A percentile compares a stretch with the other conserved stretches of the same genome.
These are phyloP conservation scores for Prototheca wickerhamii DNA, from an alignment of 163 green algal species.

Conservation along the genomic window DNA sequence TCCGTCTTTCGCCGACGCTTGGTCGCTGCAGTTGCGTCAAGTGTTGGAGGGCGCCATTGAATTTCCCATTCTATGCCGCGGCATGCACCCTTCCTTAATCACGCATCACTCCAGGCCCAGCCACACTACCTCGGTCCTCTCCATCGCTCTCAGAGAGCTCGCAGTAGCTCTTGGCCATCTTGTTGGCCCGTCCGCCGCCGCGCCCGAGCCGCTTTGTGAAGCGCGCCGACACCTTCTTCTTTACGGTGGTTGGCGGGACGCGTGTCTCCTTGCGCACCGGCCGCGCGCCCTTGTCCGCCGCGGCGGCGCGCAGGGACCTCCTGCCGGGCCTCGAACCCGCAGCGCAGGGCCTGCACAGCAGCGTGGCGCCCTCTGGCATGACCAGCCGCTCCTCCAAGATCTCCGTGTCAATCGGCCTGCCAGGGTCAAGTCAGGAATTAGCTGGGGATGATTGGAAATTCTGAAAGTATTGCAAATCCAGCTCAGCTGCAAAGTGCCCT, in stretches of 20 bases:
- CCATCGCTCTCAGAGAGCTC: not conserved
- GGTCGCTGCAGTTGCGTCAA: not conserved
- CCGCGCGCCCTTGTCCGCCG: no score
- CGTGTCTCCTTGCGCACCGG: no score
- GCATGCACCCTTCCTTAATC: no score
- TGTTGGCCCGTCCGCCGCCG: not conserved
- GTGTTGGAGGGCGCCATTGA: not conserved
- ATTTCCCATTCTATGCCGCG: no score
- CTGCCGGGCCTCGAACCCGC: not conserved
- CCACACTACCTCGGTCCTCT: not conserved
- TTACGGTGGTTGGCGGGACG: not conserved
- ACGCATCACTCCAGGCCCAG: no score
- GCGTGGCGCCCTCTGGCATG: constrained; percentile 2
- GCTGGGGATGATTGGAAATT: not conserved
- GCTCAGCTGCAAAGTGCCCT: no score
- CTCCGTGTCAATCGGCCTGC: not conserved
- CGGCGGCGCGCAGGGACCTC: no score
- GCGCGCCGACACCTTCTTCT: not conserved
- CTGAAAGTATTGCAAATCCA: no score
- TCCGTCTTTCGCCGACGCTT: not conserved
- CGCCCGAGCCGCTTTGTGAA: not conserved
- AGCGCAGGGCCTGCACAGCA: constrained; percentile 3
- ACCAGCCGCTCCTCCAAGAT: constrained; percentile 3
- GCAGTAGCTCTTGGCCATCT: not conserved
- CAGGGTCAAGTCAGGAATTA: not conserved